phyloP scores from a whole-genome alignment of 2,329 filamentous ascomycete genomes.

The Pleomassaria siparia region DNA sequence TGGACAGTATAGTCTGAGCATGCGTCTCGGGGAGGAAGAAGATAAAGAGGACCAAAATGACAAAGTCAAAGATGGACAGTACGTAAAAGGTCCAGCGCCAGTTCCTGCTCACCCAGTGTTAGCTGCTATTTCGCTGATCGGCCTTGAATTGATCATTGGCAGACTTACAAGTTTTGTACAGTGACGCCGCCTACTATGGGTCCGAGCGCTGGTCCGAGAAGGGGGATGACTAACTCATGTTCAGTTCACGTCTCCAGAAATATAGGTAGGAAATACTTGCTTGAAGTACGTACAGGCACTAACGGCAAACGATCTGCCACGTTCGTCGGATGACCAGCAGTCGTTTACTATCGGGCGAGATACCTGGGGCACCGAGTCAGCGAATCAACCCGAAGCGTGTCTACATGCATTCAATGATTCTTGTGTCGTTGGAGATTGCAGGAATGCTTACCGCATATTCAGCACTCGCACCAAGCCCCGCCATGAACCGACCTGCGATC shows the following conservation, averaged over 20 bases:
- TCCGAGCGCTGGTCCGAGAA: constrained; percentile 24
- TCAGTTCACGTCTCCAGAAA: too few relatives aligned
- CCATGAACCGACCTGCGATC: constrained; percentile 17
- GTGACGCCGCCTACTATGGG: constrained; percentile 27
- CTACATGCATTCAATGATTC: too few relatives aligned
- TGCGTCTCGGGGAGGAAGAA: constrained; percentile 49
- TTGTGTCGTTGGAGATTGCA: background rate
- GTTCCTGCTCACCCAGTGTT: background rate
- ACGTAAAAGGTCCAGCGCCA: constrained; percentile 32
- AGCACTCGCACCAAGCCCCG: constrained; percentile 21
- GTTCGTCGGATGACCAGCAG: constrained; percentile 15
- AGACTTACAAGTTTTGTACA: constrained; percentile 8
- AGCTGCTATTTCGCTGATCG: background rate
- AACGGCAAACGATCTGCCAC: constrained; percentile 21
- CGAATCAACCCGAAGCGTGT: background rate
- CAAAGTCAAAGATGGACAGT: constrained; percentile 17
- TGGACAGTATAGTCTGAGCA: constrained; percentile 46
- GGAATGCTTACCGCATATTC: constrained; percentile 18
- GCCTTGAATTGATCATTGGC: background rate
- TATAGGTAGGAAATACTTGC: too few relatives aligned
- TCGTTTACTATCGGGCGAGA: constrained; percentile 18
- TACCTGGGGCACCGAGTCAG: constrained; percentile 8
- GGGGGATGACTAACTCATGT: too few relatives aligned
- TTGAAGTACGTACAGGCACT: too few relatives aligned
- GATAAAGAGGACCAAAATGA: constrained; percentile 25